Evolutionary conservation across 495 filamentous ascomycete genomes (phyloP), one percentile per base, ranked within the genome.

Genomic region (Talaromyces wortmannii): DNA sequence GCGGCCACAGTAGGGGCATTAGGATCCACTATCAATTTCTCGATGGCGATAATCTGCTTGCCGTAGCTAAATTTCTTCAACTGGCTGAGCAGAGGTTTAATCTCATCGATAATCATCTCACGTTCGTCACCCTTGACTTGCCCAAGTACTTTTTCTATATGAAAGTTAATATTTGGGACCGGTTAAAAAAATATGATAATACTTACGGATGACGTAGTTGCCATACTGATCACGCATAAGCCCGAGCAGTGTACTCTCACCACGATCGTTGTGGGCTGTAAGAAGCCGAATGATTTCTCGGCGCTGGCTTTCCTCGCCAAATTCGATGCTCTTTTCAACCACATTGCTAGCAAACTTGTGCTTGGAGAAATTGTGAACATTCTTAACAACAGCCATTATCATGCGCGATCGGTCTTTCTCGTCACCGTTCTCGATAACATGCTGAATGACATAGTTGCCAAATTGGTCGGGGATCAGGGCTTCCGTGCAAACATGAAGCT

Each of bases 331-430:
- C 74, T 92, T 95, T 71, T 98, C 94, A 1, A 98, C 95, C 5
- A 98, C 94, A 61, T 98, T 97, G 60, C 90, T 96, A 4, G 95
- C 94, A 63, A 91, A 96, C 66, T 98, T 97, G 72, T 97, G 92
- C 73, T 90, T 95, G 6, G 90, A 96, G 60, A 87, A 82, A 2
- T 73, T 74, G n/a, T 95, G 66, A 0, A 95, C 71, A 51, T 91
- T 80, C 5, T 74, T 75, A 50, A 82, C 86, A 59, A 98, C 86
- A 32, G 91, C 67, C 40, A 73, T 66, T 53, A 97, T 87, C 67
- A 96, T 85, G 57, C 76, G 80, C 2, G 75, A 78, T 16, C 88
- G 83, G 59, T 96, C 92, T 48, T 86, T 83, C 23, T 83, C 81
- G 31, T 84, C 78, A 12, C 95, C 95, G 57, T 90, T 84, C 52